Evolutionary conservation across 352 stramenopile genomes (phyloP), one percentile per base, ranked within the genome.

Genomic region (Thalassiosira delicatula): DNA sequence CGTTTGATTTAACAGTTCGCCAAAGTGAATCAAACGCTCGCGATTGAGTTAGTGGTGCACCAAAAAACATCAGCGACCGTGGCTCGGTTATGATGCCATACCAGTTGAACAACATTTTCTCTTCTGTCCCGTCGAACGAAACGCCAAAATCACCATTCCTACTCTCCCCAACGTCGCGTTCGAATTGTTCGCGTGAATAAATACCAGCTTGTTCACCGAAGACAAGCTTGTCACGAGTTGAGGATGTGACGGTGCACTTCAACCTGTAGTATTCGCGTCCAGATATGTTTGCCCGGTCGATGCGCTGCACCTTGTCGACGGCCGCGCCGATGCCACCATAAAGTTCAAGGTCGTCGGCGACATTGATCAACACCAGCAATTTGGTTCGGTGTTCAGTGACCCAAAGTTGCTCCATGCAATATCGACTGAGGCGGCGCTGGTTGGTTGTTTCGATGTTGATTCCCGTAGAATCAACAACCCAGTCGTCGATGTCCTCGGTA

Each of bases 381-480:
- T 29, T 49, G 3, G 62, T 56, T 30, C n/a, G 30, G 3, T 57
- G 3, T 53, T 57, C 25, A 9, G 12, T 23, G 35, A 32, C 17
- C 25, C 14, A 32, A 3, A 70, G 7, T 2, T 70, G 62, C 35
- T 70, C 62, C 2, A 70, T 29, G 2, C 8, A n/a, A 33, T 70
- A 70, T 33, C 62, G 33, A 70, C 12, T 21, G 14, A 70, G 62
- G 1, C 62, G 33, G n/a, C n/a, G n/a, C n/a, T n/a, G n/a, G n/a
- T n/a, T n/a, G n/a, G n/a, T n/a, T n/a, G n/a, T n/a, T n/a, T n/a
- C n/a, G n/a, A n/a, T n/a, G n/a, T n/a, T n/a, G n/a, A n/a, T n/a
- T n/a, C n/a, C n/a, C n/a, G n/a, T n/a, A n/a, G n/a, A n/a, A n/a
- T n/a, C n/a, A n/a, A n/a, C n/a, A n/a, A n/a, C n/a, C n/a, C n/a